A percentile compares a stretch with the other conserved stretches of the same genome.
Conservation (phyloP, 306 rosid species). For the Citrullus mucosospermus region DNA sequence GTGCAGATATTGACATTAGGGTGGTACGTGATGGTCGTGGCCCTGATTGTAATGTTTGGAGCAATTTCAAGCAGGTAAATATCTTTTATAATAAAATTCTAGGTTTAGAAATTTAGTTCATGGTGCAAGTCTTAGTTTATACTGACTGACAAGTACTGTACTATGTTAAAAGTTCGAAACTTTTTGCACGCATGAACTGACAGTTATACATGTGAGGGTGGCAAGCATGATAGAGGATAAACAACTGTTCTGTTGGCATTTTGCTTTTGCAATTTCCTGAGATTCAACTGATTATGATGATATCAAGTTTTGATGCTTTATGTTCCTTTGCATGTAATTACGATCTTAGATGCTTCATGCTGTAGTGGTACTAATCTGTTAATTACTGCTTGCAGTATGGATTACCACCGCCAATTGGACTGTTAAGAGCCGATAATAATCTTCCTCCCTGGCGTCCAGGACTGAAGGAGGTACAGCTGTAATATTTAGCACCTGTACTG, state of each 20-base stretch:
- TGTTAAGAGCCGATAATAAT: slow-evolving; percentile 91
- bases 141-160: neutral
- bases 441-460: slow-evolving; percentile 96
- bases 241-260: neutral
- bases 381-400: slow-evolving; percentile 61
- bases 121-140: neutral
- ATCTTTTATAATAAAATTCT: neutral
- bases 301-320: neutral
- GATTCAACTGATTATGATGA: neutral
- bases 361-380: slow-evolving; percentile 10
- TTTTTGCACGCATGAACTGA: neutral
- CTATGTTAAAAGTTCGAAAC: neutral
- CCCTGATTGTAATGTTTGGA: slow-evolving; percentile 93
- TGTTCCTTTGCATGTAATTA: neutral
- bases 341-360: neutral
- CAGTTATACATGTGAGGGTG: neutral
- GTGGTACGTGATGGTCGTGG: slow-evolving; percentile 97
- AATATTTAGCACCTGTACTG: neutral
- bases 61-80: slow-evolving; percentile 93
- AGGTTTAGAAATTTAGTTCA: slow-evolving; percentile 4
- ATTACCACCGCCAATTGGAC: slow-evolving; percentile 59
- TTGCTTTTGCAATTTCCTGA: neutral
- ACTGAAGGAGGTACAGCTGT: slow-evolving; percentile 53
- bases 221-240: neutral
- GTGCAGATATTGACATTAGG: slow-evolving; percentile 98